Conservation (phyloP, 2,329 filamentous ascomycete genomes). For the Sclerotinia glacialis region DNA sequence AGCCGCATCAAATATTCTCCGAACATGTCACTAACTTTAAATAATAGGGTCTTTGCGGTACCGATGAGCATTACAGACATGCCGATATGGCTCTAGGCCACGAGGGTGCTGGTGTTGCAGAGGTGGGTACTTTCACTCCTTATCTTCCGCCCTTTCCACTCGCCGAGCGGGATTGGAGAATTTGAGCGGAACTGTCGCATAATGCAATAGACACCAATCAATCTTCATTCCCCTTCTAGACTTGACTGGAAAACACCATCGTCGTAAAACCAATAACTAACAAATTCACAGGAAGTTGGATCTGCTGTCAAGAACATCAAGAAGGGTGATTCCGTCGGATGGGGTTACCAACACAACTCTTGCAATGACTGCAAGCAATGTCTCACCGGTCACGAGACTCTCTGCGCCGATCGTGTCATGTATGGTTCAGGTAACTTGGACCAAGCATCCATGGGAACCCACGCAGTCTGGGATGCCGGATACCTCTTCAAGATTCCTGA, state of each 20-base stretch:
- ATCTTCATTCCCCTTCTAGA: slow-evolving; percentile 17
- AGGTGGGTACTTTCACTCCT: slow-evolving; percentile 29
- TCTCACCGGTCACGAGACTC: slow-evolving; percentile 45
- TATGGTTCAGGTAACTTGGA: slow-evolving; percentile 46
- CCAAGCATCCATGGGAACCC: slow-evolving; percentile 47
- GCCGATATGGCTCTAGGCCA: slow-evolving; percentile 48
- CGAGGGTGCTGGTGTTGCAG: slow-evolving; percentile 49
- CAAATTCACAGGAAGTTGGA: slow-evolving; percentile 39
- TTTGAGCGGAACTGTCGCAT: neutral
- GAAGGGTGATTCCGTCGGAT: slow-evolving; percentile 48
- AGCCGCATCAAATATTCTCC: neutral
- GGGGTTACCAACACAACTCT: slow-evolving; percentile 45
- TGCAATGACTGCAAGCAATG: slow-evolving; percentile 49
- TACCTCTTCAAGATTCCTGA: slow-evolving; percentile 44
- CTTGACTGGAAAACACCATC: neutral
- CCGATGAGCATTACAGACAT: slow-evolving; percentile 46
- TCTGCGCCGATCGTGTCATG: slow-evolving; percentile 44
- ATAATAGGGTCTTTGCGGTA: slow-evolving; percentile 58
- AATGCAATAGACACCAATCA: neutral
- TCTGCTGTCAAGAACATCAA: slow-evolving; percentile 42
- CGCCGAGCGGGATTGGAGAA: slow-evolving; percentile 13
- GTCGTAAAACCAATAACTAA: slow-evolving; percentile 7
- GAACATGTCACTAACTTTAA: neutral
- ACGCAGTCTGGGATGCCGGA: slow-evolving; percentile 42
- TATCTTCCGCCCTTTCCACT: neutral